phyloP scores from a whole-genome alignment of 2,329 filamentous ascomycete species.

The Venturia carpophila region DNA sequence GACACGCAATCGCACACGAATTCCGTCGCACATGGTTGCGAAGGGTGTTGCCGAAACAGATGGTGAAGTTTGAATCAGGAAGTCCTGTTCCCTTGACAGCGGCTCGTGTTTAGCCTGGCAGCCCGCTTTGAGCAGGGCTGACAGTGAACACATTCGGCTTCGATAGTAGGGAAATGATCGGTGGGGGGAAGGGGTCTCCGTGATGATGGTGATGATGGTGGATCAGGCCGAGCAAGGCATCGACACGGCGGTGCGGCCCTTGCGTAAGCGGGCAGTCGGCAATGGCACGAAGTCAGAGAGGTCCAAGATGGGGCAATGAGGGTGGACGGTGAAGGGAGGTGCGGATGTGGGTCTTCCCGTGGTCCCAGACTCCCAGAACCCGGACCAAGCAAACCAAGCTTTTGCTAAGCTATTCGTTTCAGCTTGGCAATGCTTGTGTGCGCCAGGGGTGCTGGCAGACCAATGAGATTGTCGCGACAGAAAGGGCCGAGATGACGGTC shows the following conservation, averaged over 20 bases:
- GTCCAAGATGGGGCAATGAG: not conserved
- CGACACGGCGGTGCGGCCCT: not conserved
- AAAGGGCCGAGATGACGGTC: not conserved
- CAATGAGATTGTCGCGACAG: not conserved
- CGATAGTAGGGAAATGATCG: not conserved
- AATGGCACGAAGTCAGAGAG: not conserved
- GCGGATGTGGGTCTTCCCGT: not conserved
- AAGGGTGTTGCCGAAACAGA: not conserved
- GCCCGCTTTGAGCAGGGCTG: not conserved
- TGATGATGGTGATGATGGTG: not conserved
- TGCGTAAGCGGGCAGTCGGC: not conserved
- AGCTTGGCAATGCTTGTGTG: conserved; percentile 1
- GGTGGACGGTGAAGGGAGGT: not conserved
- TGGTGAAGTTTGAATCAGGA: not conserved
- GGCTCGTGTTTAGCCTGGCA: not conserved
- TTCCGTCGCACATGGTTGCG: not conserved
- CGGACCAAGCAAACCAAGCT: not conserved
- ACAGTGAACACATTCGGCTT: not conserved
- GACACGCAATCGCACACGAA: not conserved
- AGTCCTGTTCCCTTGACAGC: not conserved
- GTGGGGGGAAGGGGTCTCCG: not conserved
- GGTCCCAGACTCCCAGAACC: not conserved
- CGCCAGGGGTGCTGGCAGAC: not conserved
- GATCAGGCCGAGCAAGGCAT: not conserved
- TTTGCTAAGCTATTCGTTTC: not conserved